These are phyloP conservation scores for Protomyces macrosporus DNA, from an alignment of 1,139 yeast species.

Conservation along the genomic window DNA sequence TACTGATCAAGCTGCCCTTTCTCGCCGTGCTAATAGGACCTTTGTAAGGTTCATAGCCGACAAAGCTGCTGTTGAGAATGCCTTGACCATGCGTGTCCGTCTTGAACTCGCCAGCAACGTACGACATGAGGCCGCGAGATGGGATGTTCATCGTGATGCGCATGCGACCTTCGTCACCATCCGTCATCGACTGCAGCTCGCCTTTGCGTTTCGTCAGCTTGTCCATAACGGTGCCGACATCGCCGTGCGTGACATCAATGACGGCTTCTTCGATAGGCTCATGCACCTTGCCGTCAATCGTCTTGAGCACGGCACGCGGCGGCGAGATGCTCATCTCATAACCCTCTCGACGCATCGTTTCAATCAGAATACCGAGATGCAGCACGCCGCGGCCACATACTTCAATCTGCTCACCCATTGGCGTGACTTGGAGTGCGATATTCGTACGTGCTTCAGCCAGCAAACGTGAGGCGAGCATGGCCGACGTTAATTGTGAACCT, in stretches of 20 bases:
- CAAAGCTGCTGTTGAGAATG: constrained; percentile 11
- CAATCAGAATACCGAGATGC: constrained; percentile 22
- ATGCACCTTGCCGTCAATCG: constrained; percentile 14
- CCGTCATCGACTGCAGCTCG: constrained; percentile 17
- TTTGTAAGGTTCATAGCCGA: constrained; percentile 20
- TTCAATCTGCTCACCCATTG: constrained; percentile 14
- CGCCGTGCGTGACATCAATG: constrained; percentile 16
- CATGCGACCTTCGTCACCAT: constrained; percentile 23
- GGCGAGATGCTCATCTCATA: constrained; percentile 25
- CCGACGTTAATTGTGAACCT: constrained; percentile 19
- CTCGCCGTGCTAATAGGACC: constrained; percentile 21
- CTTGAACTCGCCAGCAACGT: constrained; percentile 26
- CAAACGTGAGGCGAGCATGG: constrained; percentile 8
- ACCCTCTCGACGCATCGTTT: constrained; percentile 24
- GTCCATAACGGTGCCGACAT: constrained; percentile 22
- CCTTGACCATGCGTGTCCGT: constrained; percentile 25
- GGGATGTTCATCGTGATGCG: constrained; percentile 22
- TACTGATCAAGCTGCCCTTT: constrained; percentile 22
- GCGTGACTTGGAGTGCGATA: constrained; percentile 13
- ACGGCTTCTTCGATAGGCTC: constrained; percentile 24
- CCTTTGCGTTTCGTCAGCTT: constrained; percentile 24
- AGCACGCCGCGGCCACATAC: constrained; percentile 25
- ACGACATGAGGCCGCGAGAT: constrained; percentile 23
- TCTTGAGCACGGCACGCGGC: constrained; percentile 12
- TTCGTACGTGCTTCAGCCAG: constrained; percentile 25